phyloP scores from a whole-genome alignment of 352 stramenopile species.

The Pythium dissotocum region DNA sequence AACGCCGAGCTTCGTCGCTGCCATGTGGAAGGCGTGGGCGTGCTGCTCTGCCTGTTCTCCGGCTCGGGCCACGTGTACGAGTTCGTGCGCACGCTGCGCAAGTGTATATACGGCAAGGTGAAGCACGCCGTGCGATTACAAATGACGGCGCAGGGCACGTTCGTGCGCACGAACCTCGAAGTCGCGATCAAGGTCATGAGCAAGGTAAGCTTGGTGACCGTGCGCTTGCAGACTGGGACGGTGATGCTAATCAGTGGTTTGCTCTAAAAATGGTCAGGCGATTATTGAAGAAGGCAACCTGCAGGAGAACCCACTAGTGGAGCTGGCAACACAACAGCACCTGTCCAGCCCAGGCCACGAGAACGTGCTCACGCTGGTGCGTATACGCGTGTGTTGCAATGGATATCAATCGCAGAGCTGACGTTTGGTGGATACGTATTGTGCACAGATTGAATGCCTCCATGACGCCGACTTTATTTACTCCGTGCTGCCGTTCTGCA shows the following conservation, averaged over 20 bases:
- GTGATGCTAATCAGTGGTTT: neutral
- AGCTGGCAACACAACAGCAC: slow-evolving; percentile 85
- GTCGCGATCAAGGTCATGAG: slow-evolving; percentile 90
- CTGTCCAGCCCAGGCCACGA: slow-evolving; percentile 78
- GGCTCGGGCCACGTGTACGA: slow-evolving; percentile 82
- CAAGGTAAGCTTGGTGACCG: slow-evolving; percentile 47
- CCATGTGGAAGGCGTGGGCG: slow-evolving; percentile 71
- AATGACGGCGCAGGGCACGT: slow-evolving; percentile 68
- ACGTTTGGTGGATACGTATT: slow-evolving; percentile 18
- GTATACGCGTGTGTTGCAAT: slow-evolving; percentile 10
- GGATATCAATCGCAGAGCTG: neutral
- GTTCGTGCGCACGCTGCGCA: slow-evolving; percentile 83
- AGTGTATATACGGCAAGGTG: slow-evolving; percentile 89
- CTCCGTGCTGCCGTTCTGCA: slow-evolving; percentile 82
- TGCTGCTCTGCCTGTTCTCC: slow-evolving; percentile 80
- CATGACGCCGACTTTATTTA: slow-evolving; percentile 87
- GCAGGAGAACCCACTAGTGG: slow-evolving; percentile 85
- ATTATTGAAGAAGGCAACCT: slow-evolving; percentile 88
- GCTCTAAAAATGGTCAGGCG: slow-evolving; percentile 35
- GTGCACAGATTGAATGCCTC: slow-evolving; percentile 76
- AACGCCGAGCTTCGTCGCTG: slow-evolving; percentile 81
- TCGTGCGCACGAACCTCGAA: slow-evolving; percentile 78
- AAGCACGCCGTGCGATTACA: slow-evolving; percentile 87
- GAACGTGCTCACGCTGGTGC: slow-evolving; percentile 82
- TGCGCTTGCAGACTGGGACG: neutral